Evolutionary conservation across 805 yeast genomes (phyloP), one percentile per base, ranked within the genome.

Genomic region (Kuraishia floccosa): DNA sequence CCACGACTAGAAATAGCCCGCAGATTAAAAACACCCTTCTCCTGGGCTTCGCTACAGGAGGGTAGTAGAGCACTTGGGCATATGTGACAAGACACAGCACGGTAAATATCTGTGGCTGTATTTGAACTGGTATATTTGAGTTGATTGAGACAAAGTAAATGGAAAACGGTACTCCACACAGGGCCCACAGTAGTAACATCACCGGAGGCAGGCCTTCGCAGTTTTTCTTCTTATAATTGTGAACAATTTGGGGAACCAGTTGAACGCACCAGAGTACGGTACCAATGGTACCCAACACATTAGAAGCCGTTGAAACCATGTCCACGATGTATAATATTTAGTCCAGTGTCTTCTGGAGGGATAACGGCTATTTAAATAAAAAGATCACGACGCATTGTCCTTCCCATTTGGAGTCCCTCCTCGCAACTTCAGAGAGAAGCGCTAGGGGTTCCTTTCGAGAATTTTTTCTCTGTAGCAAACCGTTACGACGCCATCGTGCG

Each of bases 201-300:
- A 68, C n/a, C 4, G 87, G 86, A 1, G 94, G 95, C 7, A 87
- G 56, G 0, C 97, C 96, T 17, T 76, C 80, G 36, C 94, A 81
- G 47, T 85, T 74, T 44, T 89, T 85, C 6, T 68, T 67, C 35
- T 64, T 63, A 57, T 69, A 86, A 49, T 89, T 87, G 48, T 74
- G 63, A 35, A 73, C 61, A 28, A 87, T 76, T 39, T 53, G 58
- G 2, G 96, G 96, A 1, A 86, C 63, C 39, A 89, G 58, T 55
- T 89, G 96, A 39, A 87, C 59, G 52, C 96, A 87, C 96, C 96
- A 89, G 35, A 82, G 66, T 2, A 87, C 74, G 0, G 97, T 89
- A 5, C 95, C 96, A 2, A 83, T 63, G 9, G 95, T 86, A 2
- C 85, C 96, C 33, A 85, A 62, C 5, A 78, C 85, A 30, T 80